Percentiles rank a stretch among this genome's conserved stretches.
phyloP scores from a whole-genome alignment of 257 asterid genomes.

The Scutellaria minor region DNA sequence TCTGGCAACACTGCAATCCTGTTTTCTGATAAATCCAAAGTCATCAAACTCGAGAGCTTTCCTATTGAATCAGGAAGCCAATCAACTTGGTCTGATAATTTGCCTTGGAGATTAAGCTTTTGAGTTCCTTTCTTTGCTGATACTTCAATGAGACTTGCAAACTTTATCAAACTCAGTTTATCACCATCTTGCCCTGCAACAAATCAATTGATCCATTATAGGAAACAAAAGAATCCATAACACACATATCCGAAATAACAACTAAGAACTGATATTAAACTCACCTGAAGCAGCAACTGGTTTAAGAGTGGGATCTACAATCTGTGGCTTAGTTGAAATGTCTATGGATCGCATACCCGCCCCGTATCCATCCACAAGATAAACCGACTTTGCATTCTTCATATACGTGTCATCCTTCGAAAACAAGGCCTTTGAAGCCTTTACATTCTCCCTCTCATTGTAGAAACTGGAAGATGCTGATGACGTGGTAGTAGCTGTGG shows the following conservation, averaged over 20 bases:
- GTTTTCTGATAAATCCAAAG: slow-evolving; percentile 79
- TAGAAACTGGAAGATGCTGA: slow-evolving; percentile 48
- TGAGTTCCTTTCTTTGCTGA: slow-evolving; percentile 75
- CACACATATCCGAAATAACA: slow-evolving; percentile 18
- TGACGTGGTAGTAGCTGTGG: slow-evolving; percentile 34
- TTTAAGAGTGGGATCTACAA: slow-evolving; percentile 72
- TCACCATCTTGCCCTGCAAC: slow-evolving; percentile 80
- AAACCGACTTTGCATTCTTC: slow-evolving; percentile 58
- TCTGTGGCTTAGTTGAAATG: slow-evolving; percentile 47
- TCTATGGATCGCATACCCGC: slow-evolving; percentile 46
- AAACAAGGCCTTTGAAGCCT: slow-evolving; percentile 47
- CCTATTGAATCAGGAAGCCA: slow-evolving; percentile 98
- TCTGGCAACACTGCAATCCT: slow-evolving; percentile 67
- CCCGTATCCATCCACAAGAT: slow-evolving; percentile 53
- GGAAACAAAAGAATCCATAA: slow-evolving; percentile 8
- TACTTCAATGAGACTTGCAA: slow-evolving; percentile 80
- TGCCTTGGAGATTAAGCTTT: slow-evolving; percentile 62
- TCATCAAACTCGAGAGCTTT: slow-evolving; percentile 68
- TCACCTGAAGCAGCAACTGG: slow-evolving; percentile 54
- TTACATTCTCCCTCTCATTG: slow-evolving; percentile 48
- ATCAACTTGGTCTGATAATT: slow-evolving; percentile 74
- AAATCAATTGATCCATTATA: slow-evolving; percentile 32
- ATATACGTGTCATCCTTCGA: slow-evolving; percentile 71
- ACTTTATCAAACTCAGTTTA: slow-evolving; percentile 74
- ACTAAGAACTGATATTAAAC: slow-evolving; percentile 25